Conservation (phyloP, 2,329 filamentous ascomycete species). For the Magnaporthiopsis rhizophila region DNA sequence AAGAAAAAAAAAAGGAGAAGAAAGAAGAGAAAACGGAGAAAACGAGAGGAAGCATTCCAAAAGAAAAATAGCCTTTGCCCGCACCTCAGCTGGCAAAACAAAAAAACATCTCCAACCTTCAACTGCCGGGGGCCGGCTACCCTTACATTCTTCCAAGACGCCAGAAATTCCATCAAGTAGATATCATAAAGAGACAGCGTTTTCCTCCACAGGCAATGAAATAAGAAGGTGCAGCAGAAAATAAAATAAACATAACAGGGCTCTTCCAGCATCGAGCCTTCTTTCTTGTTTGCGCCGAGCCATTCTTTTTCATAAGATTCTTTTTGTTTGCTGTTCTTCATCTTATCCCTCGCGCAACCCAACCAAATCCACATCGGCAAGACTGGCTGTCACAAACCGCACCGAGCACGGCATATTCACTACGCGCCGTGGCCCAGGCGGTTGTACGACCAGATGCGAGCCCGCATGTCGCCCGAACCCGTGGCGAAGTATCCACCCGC, state of each 20-base stretch:
- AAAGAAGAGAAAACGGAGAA: background rate
- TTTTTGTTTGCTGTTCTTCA: background rate
- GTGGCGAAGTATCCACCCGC: conserved; percentile 86
- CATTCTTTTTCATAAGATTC: background rate
- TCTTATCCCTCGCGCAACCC: background rate
- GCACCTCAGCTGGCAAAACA: background rate
- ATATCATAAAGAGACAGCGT: background rate
- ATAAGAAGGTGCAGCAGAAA: background rate
- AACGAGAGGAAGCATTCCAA: background rate
- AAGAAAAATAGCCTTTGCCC: background rate
- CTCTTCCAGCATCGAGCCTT: background rate
- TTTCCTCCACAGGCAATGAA: background rate
- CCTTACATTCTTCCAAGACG: background rate
- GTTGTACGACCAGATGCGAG: conserved; percentile 89
- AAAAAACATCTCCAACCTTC: background rate
- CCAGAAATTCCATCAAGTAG: background rate
- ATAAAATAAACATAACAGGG: background rate
- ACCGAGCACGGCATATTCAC: background rate
- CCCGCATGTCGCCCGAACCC: conserved; percentile 94
- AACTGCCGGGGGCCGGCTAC: background rate
- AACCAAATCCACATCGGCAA: background rate
- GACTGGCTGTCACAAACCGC: background rate
- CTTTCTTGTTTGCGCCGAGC: background rate
- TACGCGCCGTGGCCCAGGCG: conserved; percentile 26
- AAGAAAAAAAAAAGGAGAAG: background rate